Evolutionary conservation across 2,329 filamentous ascomycete species (phyloP), one percentile per base, ranked within the genome.

Genomic region (Esteya vermicola): DNA sequence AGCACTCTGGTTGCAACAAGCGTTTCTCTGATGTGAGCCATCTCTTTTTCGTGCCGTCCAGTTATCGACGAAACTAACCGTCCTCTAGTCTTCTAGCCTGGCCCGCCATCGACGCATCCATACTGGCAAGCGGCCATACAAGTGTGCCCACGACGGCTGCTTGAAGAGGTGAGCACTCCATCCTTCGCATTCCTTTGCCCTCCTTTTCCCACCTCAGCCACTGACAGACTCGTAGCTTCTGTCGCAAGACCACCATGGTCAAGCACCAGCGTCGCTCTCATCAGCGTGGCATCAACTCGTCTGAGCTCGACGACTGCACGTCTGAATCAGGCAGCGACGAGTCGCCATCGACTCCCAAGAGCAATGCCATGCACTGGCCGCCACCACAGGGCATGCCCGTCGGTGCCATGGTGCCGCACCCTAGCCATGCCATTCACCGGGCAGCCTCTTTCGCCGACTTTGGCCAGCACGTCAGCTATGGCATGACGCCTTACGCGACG

Each of bases 161-260:
- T 55, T 69, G 27, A 80, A 78, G 58, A 78, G 70, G 70, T 74
- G 57, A 46, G 56, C n/a, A 28, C 4, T 16, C 9, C 18, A n/a
- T 16, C 7, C 4, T 38, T 14, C 8, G 8, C 9, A 21, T 2
- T 20, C 28, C 9, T 32, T 19, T 33, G 33, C 3, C 20, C 18
- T 18, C 27, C 38, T 9, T 26, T 25, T 36, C 14, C 6, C 8
- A 9, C 38, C 25, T 13, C 43, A 48, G 33, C 50, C 25, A n/a
- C 18, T 20, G 10, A 38, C 28, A 16, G 10, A 19, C 20, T 10
- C 47, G n/a, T n/a, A 80, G 78, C 55, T 82, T 82, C 54, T 82
- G 78, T 57, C 68, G 78, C 40, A 82, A 82, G 56, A 81, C 77
- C 6, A 81, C 76, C 41, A 77, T 78, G 74, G 71, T 79, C 40